Evolutionary conservation across 257 asterid species (phyloP).

Genomic region (Solanum bulbocastanum): DNA sequence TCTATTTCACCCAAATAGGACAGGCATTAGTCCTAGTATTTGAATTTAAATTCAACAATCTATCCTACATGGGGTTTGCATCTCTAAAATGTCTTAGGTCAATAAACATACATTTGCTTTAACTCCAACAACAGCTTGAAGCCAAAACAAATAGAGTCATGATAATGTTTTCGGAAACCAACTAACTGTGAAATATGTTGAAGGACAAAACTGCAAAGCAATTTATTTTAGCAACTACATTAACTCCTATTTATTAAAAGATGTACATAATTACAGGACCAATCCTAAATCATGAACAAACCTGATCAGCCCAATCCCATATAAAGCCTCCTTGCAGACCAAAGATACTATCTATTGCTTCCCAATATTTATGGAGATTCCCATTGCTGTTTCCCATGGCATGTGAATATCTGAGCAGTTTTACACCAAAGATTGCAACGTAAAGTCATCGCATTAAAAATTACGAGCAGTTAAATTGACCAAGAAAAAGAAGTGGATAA

Average conservation of each 20-base stretch:
- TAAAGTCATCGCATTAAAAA: not conserved
- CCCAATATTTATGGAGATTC: conserved; percentile 88
- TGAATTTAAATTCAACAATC: not conserved
- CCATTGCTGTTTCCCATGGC: conserved; percentile 99
- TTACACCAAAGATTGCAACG: not conserved
- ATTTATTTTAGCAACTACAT: not conserved
- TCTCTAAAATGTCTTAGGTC: not conserved
- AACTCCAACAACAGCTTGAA: not conserved
- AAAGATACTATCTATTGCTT: conserved; percentile 92
- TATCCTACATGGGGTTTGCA: not conserved
- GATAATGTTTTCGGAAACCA: not conserved
- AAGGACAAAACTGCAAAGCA: not conserved
- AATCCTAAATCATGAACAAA: conserved; percentile 12
- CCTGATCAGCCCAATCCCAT: conserved; percentile 99
- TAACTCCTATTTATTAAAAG: not conserved
- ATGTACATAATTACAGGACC: not conserved
- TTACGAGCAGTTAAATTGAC: not conserved
- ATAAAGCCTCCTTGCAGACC: conserved; percentile 99
- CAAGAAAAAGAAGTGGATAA: not conserved
- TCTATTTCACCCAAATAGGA: not conserved
- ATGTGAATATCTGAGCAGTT: conserved; percentile 64
- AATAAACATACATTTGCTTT: not conserved
- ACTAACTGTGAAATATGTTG: not conserved
- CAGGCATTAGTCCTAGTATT: not conserved
- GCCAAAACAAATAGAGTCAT: not conserved